phyloP scores from a whole-genome alignment of 2,329 filamentous ascomycete species.

The Sphaerostilbella broomeana region DNA sequence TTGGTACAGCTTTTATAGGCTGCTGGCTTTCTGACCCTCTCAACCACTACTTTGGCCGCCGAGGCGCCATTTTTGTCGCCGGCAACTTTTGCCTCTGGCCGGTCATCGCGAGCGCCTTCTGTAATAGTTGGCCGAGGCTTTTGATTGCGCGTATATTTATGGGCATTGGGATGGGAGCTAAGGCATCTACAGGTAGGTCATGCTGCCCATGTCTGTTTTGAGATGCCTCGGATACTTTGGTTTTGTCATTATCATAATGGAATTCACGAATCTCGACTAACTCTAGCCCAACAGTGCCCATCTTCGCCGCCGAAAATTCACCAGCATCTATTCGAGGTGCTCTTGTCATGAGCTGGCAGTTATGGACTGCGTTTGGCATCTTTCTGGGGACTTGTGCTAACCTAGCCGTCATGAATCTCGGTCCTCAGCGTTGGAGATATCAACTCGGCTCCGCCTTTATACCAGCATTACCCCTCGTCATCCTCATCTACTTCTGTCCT shows the following conservation, averaged over 20 bases:
- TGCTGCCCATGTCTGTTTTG: background rate
- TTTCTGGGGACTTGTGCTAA: conserved; percentile 56
- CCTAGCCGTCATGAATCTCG: conserved; percentile 37
- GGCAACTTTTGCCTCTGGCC: conserved; percentile 66
- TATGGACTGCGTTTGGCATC: conserved; percentile 60
- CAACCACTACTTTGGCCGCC: conserved; percentile 37
- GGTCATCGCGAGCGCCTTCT: conserved; percentile 64
- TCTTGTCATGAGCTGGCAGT: conserved; percentile 76
- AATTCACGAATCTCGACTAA: background rate
- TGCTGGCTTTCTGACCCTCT: conserved; percentile 64
- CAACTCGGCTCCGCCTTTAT: conserved; percentile 61
- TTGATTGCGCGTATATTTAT: conserved; percentile 65
- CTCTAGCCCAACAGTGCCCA: conserved; percentile 47
- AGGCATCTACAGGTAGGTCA: conserved; percentile 51
- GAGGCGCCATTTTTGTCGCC: conserved; percentile 60
- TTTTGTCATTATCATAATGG: too few relatives aligned
- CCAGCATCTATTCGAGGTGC: conserved; percentile 65
- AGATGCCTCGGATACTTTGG: background rate
- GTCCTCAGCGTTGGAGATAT: conserved; percentile 48
- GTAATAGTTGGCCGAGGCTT: conserved; percentile 65
- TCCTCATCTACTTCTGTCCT: conserved; percentile 59
- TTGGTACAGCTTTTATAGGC: conserved; percentile 44
- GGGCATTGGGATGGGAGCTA: conserved; percentile 71
- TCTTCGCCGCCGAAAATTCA: conserved; percentile 69
- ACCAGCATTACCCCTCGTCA: conserved; percentile 47